Evolutionary conservation across 257 asterid species (phyloP).

Genomic region (Rhazya stricta): DNA sequence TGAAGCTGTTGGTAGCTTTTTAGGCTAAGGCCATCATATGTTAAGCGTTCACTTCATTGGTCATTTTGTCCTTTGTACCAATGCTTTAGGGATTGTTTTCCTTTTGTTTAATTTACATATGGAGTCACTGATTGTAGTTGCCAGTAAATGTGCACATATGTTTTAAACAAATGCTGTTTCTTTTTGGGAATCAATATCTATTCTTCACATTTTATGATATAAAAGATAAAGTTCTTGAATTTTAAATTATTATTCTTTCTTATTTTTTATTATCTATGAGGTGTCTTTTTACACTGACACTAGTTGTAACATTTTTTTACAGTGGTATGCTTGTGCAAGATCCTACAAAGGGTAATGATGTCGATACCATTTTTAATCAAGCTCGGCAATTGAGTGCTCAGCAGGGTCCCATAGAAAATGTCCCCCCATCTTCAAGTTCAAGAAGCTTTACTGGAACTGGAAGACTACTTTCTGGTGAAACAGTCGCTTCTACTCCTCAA

Average conservation of each 20-base stretch:
- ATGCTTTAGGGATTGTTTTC: not conserved
- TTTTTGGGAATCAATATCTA: not conserved
- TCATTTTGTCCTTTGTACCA: not conserved
- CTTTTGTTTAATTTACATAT: not conserved
- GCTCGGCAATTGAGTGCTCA: constrained; percentile 69
- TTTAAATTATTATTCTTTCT: not conserved
- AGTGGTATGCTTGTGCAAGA: constrained; percentile 85
- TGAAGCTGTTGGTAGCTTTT: not conserved
- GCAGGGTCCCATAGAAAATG: constrained; percentile 55
- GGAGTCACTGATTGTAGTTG: not conserved
- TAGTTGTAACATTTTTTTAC: constrained; percentile 18
- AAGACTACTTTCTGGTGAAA: constrained; percentile 70
- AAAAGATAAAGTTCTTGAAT: not conserved
- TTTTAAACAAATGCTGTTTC: not conserved
- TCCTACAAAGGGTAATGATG: constrained; percentile 44
- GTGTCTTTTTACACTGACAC: constrained; percentile 12
- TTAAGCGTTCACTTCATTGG: not conserved
- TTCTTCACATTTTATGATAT: not conserved
- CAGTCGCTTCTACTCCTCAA: constrained; percentile 52
- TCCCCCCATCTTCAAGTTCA: constrained; percentile 69
- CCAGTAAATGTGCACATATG: not conserved
- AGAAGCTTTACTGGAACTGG: constrained; percentile 80
- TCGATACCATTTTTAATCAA: constrained; percentile 43
- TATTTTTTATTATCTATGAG: not conserved
- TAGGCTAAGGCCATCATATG: not conserved